Evolutionary conservation across 1,284 basidiomycete species (phyloP), one percentile per base, ranked within the genome.

Genomic region (Trametes polyzona): DNA sequence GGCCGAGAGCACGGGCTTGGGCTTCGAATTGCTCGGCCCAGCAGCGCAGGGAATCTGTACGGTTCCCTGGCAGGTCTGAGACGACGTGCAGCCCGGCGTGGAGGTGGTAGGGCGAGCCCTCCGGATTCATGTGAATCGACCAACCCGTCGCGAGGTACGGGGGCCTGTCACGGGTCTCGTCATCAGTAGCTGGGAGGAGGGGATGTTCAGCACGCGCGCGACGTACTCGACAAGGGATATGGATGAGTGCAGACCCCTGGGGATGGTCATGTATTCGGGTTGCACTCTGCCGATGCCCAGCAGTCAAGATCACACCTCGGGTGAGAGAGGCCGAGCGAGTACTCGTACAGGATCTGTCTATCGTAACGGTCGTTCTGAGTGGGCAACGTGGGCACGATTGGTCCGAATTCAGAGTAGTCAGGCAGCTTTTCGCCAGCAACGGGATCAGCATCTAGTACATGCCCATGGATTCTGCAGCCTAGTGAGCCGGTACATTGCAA

Each of bases 61-160:
- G 30, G 16, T 55, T 37, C 17, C 67, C 56, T 1, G 56, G 51
- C 11, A 60, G 53, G 43, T 71, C 69, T 7, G 68, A 69, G 17
- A 70, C 62, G n/a, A 67, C 41, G 24, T 42, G 55, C 3, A 61
- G 35, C 2, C 32, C n/a, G 4, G 19, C 16, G 30, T 70, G 58
- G 36, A 68, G 59, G 35, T 63, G 69, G 63, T 62, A 71, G 3
- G 51, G 52, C 27, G 65, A 55, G 14, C 70, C 70, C 50, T 71
- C 70, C 8, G 70, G 70, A 43, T 71, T 67, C 16, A 63, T 35
- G 19, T 57, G 39, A 4, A 10, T 11, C 1, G 27, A 40, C 69
- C 69, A 70, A 2, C 54, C 65, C 6, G 40, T 27, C 5, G 57
- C 63, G 37, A 66, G 21, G 27, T 59, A 61, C 10, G 39, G 40